Conservation (phyloP, 805 yeast species). For the Candida silvatica region DNA sequence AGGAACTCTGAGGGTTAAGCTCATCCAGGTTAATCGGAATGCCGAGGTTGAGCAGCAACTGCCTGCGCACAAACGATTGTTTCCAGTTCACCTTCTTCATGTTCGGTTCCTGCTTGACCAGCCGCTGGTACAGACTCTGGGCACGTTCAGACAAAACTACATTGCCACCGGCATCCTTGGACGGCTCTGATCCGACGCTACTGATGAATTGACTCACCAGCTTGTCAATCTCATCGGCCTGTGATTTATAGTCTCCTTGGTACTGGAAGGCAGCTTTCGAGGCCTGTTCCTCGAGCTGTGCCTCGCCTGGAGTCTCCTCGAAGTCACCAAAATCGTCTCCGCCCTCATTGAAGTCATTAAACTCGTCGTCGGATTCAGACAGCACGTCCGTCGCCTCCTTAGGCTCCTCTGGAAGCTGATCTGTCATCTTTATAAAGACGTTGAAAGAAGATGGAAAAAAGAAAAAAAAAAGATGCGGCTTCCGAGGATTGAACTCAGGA, state of each 20-base stretch:
- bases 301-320: slow-evolving; percentile 15
- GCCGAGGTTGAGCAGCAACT: slow-evolving; percentile 55
- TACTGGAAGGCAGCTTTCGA: not conserved
- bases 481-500: slow-evolving; percentile 7
- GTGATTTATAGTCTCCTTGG: slow-evolving; percentile 5
- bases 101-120: slow-evolving; percentile 29
- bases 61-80: slow-evolving; percentile 54
- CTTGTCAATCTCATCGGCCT: slow-evolving; percentile 3
- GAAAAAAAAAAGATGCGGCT: slow-evolving; percentile 2
- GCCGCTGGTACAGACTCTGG: slow-evolving; percentile 16
- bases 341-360: slow-evolving; percentile 9
- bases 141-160: too few species aligned
- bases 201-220: too few species aligned
- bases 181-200: too few species aligned
- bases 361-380: slow-evolving; percentile 7
- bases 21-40: slow-evolving; percentile 69
- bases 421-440: not conserved
- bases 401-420: not conserved
- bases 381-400: not conserved
- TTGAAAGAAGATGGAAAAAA: not conserved
- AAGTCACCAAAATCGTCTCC: slow-evolving; percentile 14
- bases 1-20: slow-evolving; percentile 9
- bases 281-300: not conserved
- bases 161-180: too few species aligned
- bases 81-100: slow-evolving; percentile 63